These are phyloP conservation scores for Gynandropsis gynandra DNA, from an alignment of 345 rosid genomes.

Conservation along the genomic window DNA sequence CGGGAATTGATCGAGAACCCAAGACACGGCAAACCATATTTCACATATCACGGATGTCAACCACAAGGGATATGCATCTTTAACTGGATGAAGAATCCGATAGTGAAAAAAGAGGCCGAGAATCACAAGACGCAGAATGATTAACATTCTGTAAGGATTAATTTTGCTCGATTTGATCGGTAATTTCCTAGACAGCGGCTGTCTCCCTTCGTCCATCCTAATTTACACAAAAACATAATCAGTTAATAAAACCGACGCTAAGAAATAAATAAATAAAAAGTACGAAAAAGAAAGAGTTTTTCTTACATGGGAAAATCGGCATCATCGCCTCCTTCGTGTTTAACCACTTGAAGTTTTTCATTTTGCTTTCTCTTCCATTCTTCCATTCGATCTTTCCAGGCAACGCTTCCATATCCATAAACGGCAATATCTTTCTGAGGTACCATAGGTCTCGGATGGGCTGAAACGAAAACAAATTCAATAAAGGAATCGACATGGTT, in stretches of 20 bases:
- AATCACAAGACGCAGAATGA: constrained; percentile 60
- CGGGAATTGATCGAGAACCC: constrained; percentile 93
- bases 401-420: constrained; percentile 87
- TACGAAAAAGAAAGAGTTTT: not conserved
- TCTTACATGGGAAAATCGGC: constrained; percentile 70
- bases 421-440: constrained; percentile 79
- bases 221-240: not conserved
- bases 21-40: constrained; percentile 92
- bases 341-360: constrained; percentile 59
- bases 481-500: constrained; percentile 1
- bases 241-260: not conserved
- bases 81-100: constrained; percentile 78
- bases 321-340: constrained; percentile 56
- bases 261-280: not conserved
- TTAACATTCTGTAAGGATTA: constrained; percentile 71
- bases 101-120: constrained; percentile 85
- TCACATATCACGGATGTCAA: constrained; percentile 79
- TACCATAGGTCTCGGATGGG: constrained; percentile 74
- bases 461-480: constrained; percentile 33
- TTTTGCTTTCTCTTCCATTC: constrained; percentile 75
- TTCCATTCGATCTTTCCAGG: constrained; percentile 91
- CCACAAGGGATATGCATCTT: constrained; percentile 75
- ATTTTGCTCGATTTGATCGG: constrained; percentile 78
- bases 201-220: constrained; percentile 98
- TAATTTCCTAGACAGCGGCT: constrained; percentile 83